Conservation (phyloP, 1,284 basidiomycete species). For the Grifola frondosa region DNA sequence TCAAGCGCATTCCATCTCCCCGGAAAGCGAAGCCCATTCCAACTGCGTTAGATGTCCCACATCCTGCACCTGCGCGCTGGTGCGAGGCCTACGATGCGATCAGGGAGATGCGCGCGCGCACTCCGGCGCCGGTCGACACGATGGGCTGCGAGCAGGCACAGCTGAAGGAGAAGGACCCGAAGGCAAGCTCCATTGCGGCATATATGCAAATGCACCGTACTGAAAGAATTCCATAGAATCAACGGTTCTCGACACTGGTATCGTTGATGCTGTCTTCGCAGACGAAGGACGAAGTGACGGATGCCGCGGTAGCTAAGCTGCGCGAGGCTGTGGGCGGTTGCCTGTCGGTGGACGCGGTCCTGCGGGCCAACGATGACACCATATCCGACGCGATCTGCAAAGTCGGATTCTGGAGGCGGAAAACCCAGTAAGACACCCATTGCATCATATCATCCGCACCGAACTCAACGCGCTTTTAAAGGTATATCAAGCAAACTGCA, state of each 20-base stretch:
- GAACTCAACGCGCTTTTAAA: slow-evolving; percentile 24
- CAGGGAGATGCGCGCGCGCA: slow-evolving; percentile 71
- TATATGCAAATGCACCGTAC: background rate
- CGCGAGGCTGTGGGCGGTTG: slow-evolving; percentile 75
- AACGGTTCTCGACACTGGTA: slow-evolving; percentile 82
- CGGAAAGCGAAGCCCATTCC: slow-evolving; percentile 49
- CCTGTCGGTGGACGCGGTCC: slow-evolving; percentile 72
- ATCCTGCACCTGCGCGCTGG: slow-evolving; percentile 77
- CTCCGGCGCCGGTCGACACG: slow-evolving; percentile 85
- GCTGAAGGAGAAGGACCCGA: slow-evolving; percentile 59
- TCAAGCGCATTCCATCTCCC: slow-evolving; percentile 27
- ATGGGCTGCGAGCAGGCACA: slow-evolving; percentile 85
- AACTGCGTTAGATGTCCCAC: slow-evolving; percentile 61
- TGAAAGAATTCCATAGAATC: slow-evolving; percentile 47
- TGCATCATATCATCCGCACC: background rate
- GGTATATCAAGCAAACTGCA: slow-evolving; percentile 77
- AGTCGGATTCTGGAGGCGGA: slow-evolving; percentile 92
- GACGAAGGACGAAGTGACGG: slow-evolving; percentile 91
- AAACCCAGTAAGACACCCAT: slow-evolving; percentile 61
- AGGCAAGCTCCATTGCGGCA: slow-evolving; percentile 42
- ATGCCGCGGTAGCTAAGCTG: slow-evolving; percentile 79
- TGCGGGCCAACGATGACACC: slow-evolving; percentile 58
- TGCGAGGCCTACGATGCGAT: slow-evolving; percentile 74
- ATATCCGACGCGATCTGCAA: slow-evolving; percentile 81
- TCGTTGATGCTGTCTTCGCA: slow-evolving; percentile 96